Evolutionary conservation across 495 filamentous ascomycete species (phyloP).

Genomic region (Ramalina peruviana): DNA sequence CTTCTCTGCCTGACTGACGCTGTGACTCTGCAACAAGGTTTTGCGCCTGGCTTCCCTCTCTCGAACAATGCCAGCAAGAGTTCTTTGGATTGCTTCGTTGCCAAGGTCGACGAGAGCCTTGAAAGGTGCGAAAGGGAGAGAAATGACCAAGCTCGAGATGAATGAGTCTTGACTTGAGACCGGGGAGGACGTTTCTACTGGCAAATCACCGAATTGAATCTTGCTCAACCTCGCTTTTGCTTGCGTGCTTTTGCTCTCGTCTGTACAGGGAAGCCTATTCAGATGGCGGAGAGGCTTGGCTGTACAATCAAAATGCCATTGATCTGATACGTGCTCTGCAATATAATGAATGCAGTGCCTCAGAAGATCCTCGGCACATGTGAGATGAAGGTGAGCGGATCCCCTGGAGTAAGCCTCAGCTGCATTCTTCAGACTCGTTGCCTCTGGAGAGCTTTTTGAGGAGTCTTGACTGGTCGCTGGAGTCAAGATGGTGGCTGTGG

Average conservation of each 20-base stretch:
- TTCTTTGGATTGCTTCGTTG: constrained; percentile 29
- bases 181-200: constrained; percentile 26
- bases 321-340: constrained; percentile 9
- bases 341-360: constrained; percentile 13
- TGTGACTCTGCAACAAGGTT: constrained; percentile 1
- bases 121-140: constrained; percentile 46
- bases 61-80: constrained; percentile 36
- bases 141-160: constrained; percentile 48
- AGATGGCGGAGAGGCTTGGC: constrained; percentile 15
- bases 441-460: background rate
- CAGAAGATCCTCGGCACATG: constrained; percentile 23
- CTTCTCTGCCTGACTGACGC: background rate
- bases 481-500: constrained; percentile 6
- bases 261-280: constrained; percentile 18
- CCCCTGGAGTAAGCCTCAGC: background rate
- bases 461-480: constrained; percentile 24
- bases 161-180: constrained; percentile 21
- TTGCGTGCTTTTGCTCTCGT: constrained; percentile 18
- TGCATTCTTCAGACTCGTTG: background rate
- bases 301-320: constrained; percentile 24
- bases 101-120: constrained; percentile 41
- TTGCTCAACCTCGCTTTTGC: constrained; percentile 38
- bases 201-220: constrained; percentile 54
- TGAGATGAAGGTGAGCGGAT: constrained; percentile 23
- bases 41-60: constrained; percentile 39